These are phyloP conservation scores for Hibiscus mutabilis DNA, from an alignment of 345 rosid genomes.

Conservation along the genomic window DNA sequence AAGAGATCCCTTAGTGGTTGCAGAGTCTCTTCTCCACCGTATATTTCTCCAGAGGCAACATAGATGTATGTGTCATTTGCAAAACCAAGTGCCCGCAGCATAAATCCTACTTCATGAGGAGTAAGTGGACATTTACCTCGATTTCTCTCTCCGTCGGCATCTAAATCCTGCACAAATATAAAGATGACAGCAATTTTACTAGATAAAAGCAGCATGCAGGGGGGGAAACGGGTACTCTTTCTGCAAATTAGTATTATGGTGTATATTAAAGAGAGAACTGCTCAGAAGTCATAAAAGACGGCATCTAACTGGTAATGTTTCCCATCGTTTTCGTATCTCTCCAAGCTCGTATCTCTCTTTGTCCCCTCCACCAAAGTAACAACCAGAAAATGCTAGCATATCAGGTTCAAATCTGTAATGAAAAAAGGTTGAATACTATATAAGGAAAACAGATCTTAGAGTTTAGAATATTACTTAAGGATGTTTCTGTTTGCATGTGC, in stretches of 20 bases:
- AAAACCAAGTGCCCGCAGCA: slow-evolving; percentile 95
- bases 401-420: slow-evolving; percentile 90
- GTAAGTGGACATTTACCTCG: slow-evolving; percentile 97
- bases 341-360: slow-evolving; percentile 83
- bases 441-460: slow-evolving; percentile 8
- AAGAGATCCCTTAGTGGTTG: slow-evolving; percentile 79
- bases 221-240: not conserved
- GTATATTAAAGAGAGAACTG: not conserved
- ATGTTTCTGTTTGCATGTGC: not conserved
- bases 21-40: slow-evolving; percentile 89
- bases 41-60: slow-evolving; percentile 98
- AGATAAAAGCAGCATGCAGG: not conserved
- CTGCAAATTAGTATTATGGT: not conserved
- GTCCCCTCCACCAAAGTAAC: slow-evolving; percentile 99
- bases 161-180: slow-evolving; percentile 53
- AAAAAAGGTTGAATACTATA: not conserved
- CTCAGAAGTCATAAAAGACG: not conserved
- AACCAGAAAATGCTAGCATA: slow-evolving; percentile 98
- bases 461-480: not conserved
- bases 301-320: slow-evolving; percentile 81
- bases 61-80: slow-evolving; percentile 73
- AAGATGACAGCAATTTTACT: not conserved
- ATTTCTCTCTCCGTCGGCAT: slow-evolving; percentile 76
- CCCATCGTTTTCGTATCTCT: slow-evolving; percentile 95
- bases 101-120: slow-evolving; percentile 93